These are phyloP conservation scores for Candida succiphila DNA, from an alignment of 805 yeast species.

Conservation along the genomic window DNA sequence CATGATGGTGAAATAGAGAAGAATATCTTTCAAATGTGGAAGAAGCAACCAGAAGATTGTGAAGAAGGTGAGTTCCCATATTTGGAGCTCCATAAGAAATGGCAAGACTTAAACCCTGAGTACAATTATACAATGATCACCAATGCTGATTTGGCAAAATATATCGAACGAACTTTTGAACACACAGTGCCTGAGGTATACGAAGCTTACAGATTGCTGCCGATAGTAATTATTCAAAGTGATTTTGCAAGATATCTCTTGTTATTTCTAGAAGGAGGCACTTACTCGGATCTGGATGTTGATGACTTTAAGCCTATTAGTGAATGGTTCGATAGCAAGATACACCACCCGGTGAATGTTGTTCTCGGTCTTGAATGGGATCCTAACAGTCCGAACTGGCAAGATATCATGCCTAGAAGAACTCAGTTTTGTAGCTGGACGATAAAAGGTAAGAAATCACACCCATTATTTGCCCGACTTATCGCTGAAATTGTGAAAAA, in stretches of 20 bases:
- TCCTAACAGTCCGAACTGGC: slow-evolving; percentile 86
- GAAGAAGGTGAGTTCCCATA: slow-evolving; percentile 23
- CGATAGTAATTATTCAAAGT: slow-evolving; percentile 69
- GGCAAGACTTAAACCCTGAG: slow-evolving; percentile 50
- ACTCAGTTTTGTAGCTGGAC: slow-evolving; percentile 46
- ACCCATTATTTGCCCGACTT: slow-evolving; percentile 40
- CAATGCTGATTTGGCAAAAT: slow-evolving; percentile 39
- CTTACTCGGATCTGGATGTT: slow-evolving; percentile 83
- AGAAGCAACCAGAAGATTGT: slow-evolving; percentile 4
- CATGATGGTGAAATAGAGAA: slow-evolving; percentile 1
- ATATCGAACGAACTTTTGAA: slow-evolving; percentile 41
- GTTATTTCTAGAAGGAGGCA: slow-evolving; percentile 78
- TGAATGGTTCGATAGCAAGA: slow-evolving; percentile 45
- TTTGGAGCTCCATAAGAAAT: slow-evolving; percentile 37
- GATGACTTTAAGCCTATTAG: slow-evolving; percentile 53
- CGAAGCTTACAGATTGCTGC: slow-evolving; percentile 64
- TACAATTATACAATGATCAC: slow-evolving; percentile 62
- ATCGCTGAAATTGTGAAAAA: slow-evolving; percentile 35
- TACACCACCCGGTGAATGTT: slow-evolving; percentile 43
- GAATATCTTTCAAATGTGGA: slow-evolving; percentile 13
- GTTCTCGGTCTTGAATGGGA: slow-evolving; percentile 88
- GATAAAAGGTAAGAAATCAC: slow-evolving; percentile 44
- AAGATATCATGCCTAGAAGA: slow-evolving; percentile 41
- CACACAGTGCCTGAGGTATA: slow-evolving; percentile 62
- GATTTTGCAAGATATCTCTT: slow-evolving; percentile 84